Conservation (phyloP, 164 flowering plant genomes). For the Dillenia suffruticosa region DNA sequence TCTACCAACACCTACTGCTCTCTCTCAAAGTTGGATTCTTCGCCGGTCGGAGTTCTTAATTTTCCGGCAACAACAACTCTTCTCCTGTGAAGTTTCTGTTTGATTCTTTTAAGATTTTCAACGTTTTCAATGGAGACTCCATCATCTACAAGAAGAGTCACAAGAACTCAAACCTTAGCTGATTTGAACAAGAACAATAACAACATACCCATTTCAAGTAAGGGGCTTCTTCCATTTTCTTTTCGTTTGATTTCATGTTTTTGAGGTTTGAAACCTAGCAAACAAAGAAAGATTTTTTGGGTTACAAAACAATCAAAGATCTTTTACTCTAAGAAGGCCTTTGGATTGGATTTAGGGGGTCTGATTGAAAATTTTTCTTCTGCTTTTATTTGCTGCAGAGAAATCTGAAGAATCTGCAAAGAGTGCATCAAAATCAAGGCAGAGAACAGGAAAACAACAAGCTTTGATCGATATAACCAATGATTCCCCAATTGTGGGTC, state of each 20-base stretch:
- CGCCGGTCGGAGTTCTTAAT: too few relatives aligned
- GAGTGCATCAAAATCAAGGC: constrained; percentile 41
- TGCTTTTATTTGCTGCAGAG: constrained; percentile 20
- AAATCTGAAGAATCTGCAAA: constrained; percentile 51
- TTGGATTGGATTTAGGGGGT: too few relatives aligned
- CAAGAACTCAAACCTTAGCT: constrained; percentile 1
- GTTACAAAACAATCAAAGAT: too few relatives aligned
- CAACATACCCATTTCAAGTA: constrained; percentile 34
- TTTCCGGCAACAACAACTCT: too few relatives aligned
- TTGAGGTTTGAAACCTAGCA: not conserved
- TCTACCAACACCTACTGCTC: too few relatives aligned
- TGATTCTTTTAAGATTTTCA: too few relatives aligned
- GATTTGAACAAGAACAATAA: constrained; percentile 14
- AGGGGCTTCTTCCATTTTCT: constrained; percentile 1
- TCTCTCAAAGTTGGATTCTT: too few relatives aligned
- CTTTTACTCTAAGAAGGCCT: too few relatives aligned
- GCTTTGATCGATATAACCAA: constrained; percentile 76
- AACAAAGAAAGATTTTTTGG: too few relatives aligned
- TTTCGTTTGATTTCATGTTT: not conserved
- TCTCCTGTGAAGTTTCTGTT: too few relatives aligned
- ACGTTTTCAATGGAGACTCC: constrained; percentile 2
- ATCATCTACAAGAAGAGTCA: constrained; percentile 1
- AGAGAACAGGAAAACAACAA: constrained; percentile 36
- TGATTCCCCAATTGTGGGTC: constrained; percentile 87
- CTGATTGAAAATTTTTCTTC: too few relatives aligned